Base-by-base conservation (phyloP, 495 filamentous ascomycete genomes). In the Xylaria flabelliformis region DNA sequence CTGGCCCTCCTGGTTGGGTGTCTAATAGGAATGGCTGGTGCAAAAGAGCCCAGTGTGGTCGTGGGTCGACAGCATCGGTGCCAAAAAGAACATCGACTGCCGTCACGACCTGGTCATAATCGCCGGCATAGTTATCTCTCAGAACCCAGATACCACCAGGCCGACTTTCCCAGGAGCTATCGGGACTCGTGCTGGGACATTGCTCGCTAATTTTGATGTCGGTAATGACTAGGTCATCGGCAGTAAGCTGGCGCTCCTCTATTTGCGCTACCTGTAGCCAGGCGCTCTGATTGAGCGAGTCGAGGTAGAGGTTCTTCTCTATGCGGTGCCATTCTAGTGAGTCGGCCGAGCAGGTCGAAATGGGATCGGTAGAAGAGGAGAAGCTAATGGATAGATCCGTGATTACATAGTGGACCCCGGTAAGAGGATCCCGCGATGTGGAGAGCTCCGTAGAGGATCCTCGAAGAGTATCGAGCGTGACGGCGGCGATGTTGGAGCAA, bases 31-130 rank as follows among this genome's bases (percentile, higher is more conserved):
- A 78, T 63, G 81, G 69, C 75, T 64, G 71, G 73, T n/a, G 63
- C 73, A 80, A 79, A 53, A 83, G 80, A 75, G 58, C 64, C 78
- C 78, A 81, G 74, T 79, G 73, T 64, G 76, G 78, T 70, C 78
- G 75, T 69, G 78, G 75, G 62, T 80, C 78, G 71, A 79, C 76
- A 67, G 78, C 78, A 77, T 80, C 78, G 34, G 42, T 59, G 63
- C 78, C 78, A 72, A 79, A 80, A 56, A 80, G 76, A 73, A 80
- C 74, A 59, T 82, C 80, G 48, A 82, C 72, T 55, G 75, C 75
- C 68, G 75, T 79, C 58, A 82, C 75, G 72, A 72, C 78, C 72
- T 76, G 73, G 64, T 78, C 59, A 56, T 70, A 73, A 44, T 74
- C 7, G 4, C 46, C 77, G 68, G 67, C 74, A 65, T 74, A 79